Conservation (phyloP, 306 rosid genomes). For the Cicer bijugum region DNA sequence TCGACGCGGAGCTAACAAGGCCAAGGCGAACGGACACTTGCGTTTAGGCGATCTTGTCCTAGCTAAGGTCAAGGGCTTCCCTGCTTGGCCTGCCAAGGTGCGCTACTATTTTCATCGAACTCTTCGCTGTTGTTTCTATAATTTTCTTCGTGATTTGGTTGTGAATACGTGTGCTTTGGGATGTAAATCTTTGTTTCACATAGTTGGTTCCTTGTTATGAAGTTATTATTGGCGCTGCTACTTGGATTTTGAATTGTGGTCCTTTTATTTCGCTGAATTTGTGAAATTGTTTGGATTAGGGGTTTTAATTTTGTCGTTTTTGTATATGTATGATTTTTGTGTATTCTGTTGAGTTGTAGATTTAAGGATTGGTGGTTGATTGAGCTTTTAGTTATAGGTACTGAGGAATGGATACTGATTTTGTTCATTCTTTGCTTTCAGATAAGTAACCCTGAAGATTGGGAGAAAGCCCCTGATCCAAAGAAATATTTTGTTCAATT, state of each 20-base stretch:
- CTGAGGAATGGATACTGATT: constrained; percentile 32
- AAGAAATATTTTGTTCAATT: constrained; percentile 92
- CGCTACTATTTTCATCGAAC: constrained; percentile 29
- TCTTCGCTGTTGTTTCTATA: constrained; percentile 7
- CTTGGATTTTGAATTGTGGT: not conserved
- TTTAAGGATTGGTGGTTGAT: constrained; percentile 12
- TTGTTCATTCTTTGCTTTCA: constrained; percentile 55
- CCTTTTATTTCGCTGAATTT: not conserved
- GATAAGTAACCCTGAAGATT: constrained; percentile 96
- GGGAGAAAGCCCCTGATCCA: constrained; percentile 83
- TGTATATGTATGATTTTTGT: constrained; percentile 22
- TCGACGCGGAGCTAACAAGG: constrained; percentile 88
- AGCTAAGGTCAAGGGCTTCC: constrained; percentile 99
- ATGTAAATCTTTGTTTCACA: not conserved
- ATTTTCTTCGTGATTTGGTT: constrained; percentile 17
- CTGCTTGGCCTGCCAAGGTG: constrained; percentile 98
- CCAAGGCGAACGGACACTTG: constrained; percentile 68
- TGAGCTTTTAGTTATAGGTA: constrained; percentile 22
- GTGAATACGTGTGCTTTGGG: not conserved
- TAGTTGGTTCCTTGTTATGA: constrained; percentile 22
- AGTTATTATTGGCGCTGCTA: constrained; percentile 4
- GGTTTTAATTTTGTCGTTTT: not conserved
- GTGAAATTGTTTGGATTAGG: constrained; percentile 19
- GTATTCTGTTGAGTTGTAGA: constrained; percentile 23
- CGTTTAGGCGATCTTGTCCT: constrained; percentile 96